phyloP scores from a whole-genome alignment of 1,284 basidiomycete species.

The Cystobasidium sp. region DNA sequence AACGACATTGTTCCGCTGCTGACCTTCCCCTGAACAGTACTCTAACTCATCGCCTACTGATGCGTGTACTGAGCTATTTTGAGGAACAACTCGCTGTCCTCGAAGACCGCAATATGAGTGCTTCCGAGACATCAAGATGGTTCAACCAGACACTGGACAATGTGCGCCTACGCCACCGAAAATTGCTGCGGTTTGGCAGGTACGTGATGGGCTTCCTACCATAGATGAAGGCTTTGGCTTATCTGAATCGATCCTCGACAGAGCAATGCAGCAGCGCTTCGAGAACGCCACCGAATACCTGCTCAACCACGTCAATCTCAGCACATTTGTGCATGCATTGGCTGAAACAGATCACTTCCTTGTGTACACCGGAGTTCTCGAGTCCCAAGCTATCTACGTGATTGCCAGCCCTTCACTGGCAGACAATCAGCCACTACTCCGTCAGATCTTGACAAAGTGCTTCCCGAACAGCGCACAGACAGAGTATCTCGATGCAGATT shows the following conservation, averaged over 20 bases:
- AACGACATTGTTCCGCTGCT: neutral
- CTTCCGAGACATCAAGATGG: constrained; percentile 83
- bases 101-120: constrained; percentile 65
- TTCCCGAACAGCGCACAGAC: constrained; percentile 63
- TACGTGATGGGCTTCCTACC: constrained; percentile 56
- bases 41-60: constrained; percentile 85
- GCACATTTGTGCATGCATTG: constrained; percentile 77
- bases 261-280: constrained; percentile 70
- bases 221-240: too few species aligned
- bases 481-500: constrained; percentile 59
- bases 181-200: constrained; percentile 90
- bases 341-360: constrained; percentile 90
- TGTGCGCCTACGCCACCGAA: constrained; percentile 88
- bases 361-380: constrained; percentile 86
- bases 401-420: constrained; percentile 82
- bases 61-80: constrained; percentile 89
- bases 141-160: constrained; percentile 92
- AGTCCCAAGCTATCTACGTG: constrained; percentile 92
- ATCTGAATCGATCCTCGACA: constrained; percentile 38
- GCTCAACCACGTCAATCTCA: constrained; percentile 78
- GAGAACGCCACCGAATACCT: constrained; percentile 95
- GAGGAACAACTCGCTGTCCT: constrained; percentile 86
- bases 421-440: constrained; percentile 79
- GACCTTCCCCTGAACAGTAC: constrained; percentile 60
- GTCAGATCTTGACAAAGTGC: constrained; percentile 79